These are phyloP conservation scores for Solanum tarijense DNA, from an alignment of 257 asterid species.

Conservation along the genomic window DNA sequence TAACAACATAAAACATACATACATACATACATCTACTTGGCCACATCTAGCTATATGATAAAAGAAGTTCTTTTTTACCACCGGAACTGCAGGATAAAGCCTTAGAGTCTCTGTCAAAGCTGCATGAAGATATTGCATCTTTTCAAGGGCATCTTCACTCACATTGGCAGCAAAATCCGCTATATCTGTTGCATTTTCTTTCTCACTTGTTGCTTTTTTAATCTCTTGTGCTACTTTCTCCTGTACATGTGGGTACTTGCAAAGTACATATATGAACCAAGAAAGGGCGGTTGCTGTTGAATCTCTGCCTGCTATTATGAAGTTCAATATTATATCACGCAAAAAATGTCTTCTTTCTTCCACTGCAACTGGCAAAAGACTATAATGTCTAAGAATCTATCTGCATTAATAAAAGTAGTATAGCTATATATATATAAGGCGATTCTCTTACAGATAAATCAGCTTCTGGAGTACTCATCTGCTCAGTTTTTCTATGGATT, in stretches of 20 bases:
- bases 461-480: slow-evolving; percentile 12
- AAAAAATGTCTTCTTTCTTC: slow-evolving; percentile 47
- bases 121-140: slow-evolving; percentile 54
- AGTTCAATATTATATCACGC: slow-evolving; percentile 42
- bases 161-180: slow-evolving; percentile 20
- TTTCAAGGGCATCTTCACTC: slow-evolving; percentile 32
- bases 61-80: slow-evolving; percentile 16
- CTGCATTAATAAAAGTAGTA: background rate
- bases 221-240: background rate
- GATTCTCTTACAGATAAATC: slow-evolving; percentile 21
- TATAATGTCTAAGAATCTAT: background rate
- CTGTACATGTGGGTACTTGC: background rate
- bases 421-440: background rate
- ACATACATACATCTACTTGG: background rate
- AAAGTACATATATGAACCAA: slow-evolving; percentile 19
- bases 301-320: slow-evolving; percentile 48
- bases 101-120: slow-evolving; percentile 49
- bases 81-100: slow-evolving; percentile 45
- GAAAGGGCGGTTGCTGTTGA: slow-evolving; percentile 40
- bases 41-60: background rate
- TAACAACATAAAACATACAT: background rate
- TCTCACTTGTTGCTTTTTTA: slow-evolving; percentile 11
- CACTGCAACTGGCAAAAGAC: slow-evolving; percentile 15
- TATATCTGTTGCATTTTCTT: background rate
- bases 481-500: slow-evolving; percentile 30